Evolutionary conservation across 1,284 basidiomycete genomes (phyloP).

Genomic region (Jaminaea rosea): DNA sequence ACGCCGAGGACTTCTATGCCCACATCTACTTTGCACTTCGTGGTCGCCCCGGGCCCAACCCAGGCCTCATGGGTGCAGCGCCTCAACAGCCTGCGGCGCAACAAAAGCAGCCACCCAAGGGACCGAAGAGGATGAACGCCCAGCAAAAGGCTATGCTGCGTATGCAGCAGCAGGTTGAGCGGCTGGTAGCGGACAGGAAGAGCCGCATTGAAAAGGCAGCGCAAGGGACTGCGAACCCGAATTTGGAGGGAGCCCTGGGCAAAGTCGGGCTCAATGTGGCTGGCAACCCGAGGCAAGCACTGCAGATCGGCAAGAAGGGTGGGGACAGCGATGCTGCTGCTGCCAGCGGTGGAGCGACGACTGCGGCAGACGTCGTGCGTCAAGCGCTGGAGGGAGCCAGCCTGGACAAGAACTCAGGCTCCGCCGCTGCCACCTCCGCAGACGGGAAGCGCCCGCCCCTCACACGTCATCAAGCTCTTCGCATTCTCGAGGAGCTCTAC

Average conservation of each 20-base stretch:
- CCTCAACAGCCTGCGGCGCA: slow-evolving; percentile 7
- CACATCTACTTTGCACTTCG: slow-evolving; percentile 83
- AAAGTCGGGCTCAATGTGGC: slow-evolving; percentile 84
- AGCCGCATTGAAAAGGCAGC: slow-evolving; percentile 51
- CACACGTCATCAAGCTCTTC: slow-evolving; percentile 66
- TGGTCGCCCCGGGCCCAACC: slow-evolving; percentile 52
- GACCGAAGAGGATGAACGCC: slow-evolving; percentile 18
- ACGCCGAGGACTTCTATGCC: slow-evolving; percentile 95
- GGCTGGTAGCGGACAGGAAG: slow-evolving; percentile 85
- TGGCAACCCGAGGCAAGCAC: slow-evolving; percentile 66
- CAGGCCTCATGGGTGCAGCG: slow-evolving; percentile 6
- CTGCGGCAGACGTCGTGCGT: slow-evolving; percentile 26
- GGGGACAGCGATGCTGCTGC: slow-evolving; percentile 6
- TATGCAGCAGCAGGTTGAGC: slow-evolving; percentile 93
- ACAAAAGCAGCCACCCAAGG: slow-evolving; percentile 18
- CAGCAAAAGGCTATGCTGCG: slow-evolving; percentile 88
- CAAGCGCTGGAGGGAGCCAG: slow-evolving; percentile 36
- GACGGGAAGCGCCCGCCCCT: slow-evolving; percentile 54
- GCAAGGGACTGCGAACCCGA: slow-evolving; percentile 16
- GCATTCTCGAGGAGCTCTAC: slow-evolving; percentile 76
- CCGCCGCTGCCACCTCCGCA: slow-evolving; percentile 57
- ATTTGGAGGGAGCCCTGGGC: slow-evolving; percentile 86
- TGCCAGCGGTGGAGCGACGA: not conserved
- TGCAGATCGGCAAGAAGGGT: slow-evolving; percentile 1
- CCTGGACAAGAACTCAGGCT: slow-evolving; percentile 3